phyloP scores from a whole-genome alignment of 306 rosid species.

The Glycine soja region DNA sequence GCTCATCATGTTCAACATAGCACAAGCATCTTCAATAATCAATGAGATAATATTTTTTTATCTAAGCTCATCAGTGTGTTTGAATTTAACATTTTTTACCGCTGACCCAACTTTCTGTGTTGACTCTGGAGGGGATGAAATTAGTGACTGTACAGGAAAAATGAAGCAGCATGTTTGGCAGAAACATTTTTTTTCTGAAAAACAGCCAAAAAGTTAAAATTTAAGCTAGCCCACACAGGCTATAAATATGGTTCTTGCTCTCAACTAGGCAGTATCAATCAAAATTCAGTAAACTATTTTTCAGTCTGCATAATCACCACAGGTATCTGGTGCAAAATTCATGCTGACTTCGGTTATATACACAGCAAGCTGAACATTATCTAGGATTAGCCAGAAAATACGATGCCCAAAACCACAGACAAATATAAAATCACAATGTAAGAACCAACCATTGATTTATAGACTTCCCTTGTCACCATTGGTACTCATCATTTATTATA shows the following conservation, averaged over 20 bases:
- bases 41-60: background rate
- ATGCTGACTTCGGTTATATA: background rate
- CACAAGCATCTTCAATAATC: background rate
- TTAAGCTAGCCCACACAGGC: too few species aligned
- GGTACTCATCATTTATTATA: slow-evolving; percentile 32
- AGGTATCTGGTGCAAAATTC: background rate
- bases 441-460: slow-evolving; percentile 6
- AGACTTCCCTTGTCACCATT: slow-evolving; percentile 7
- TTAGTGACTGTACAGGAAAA: background rate
- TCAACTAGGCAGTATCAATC: background rate
- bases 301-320: background rate
- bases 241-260: background rate
- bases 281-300: slow-evolving; percentile 2
- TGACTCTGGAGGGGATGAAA: background rate
- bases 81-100: background rate
- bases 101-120: background rate
- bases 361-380: background rate
- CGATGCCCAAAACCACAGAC: background rate
- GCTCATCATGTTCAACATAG: background rate
- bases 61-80: background rate
- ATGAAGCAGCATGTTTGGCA: background rate
- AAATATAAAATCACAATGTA: background rate
- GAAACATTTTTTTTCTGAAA: too few species aligned
- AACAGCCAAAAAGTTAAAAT: too few species aligned
- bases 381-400: slow-evolving; percentile 29